phyloP scores from a whole-genome alignment of 805 yeast genomes.

The Candida coleopterorum region DNA sequence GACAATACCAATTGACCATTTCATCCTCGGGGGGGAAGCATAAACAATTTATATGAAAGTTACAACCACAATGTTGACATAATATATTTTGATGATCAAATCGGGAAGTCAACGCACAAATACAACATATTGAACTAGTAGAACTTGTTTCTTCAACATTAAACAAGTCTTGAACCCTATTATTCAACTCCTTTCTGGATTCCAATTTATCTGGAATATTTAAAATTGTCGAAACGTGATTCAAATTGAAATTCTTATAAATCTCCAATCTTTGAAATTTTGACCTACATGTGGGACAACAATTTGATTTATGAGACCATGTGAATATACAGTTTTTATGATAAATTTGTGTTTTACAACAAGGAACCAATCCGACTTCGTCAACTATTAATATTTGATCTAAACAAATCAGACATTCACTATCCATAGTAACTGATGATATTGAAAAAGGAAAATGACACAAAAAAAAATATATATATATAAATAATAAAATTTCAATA shows the following conservation, averaged over 20 bases:
- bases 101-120: constrained; percentile 4
- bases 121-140: constrained; percentile 9
- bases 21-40: constrained; percentile 6
- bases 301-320: constrained; percentile 55
- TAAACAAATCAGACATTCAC: constrained; percentile 60
- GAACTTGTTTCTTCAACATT: not conserved
- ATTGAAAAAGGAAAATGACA: not conserved
- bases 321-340: constrained; percentile 53
- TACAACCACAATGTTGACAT: constrained; percentile 7
- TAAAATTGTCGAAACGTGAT: constrained; percentile 3
- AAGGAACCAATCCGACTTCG: constrained; percentile 20
- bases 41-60: constrained; percentile 7
- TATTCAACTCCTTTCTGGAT: constrained; percentile 12
- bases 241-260: constrained; percentile 3
- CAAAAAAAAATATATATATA: not conserved
- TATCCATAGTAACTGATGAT: constrained; percentile 1
- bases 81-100: not conserved
- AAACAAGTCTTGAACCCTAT: too few species aligned
- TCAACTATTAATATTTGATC: constrained; percentile 21
- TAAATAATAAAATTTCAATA: not conserved
- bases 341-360: constrained; percentile 50
- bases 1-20: constrained; percentile 40
- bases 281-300: constrained; percentile 59
- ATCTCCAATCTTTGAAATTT: constrained; percentile 37
- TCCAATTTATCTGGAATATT: constrained; percentile 27